Percentiles rank a stretch among this genome's conserved stretches.
Conservation (phyloP, 208 protist genomes). For the Leishmania aethiopica region DNA sequence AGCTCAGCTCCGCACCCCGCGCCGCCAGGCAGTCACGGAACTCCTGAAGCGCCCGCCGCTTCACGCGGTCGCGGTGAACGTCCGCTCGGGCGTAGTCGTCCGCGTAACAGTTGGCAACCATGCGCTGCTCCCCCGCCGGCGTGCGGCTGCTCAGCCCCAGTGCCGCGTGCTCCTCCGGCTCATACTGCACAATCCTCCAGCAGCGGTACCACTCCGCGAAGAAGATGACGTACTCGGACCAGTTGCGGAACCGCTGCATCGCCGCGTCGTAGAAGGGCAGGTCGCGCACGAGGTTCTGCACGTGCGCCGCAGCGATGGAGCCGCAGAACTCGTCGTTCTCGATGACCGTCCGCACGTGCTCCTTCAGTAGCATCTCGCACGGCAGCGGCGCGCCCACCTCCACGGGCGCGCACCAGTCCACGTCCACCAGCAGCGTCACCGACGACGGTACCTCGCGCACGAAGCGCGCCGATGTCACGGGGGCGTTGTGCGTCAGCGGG, state of each 20-base stretch:
- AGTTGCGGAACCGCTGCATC: conserved; percentile 62
- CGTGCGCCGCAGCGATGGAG: conserved; percentile 59
- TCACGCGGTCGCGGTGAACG: conserved; percentile 47
- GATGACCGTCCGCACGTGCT: conserved; percentile 65
- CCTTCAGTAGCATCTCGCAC: conserved; percentile 69
- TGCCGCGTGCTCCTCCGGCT: conserved; percentile 32
- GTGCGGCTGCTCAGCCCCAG: conserved; percentile 55
- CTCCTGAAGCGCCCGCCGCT: conserved; percentile 41
- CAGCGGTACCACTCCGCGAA: conserved; percentile 43
- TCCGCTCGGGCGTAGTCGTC: conserved; percentile 37
- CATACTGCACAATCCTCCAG: conserved; percentile 57
- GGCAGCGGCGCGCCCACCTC: conserved; percentile 37
- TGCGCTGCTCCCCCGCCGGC: conserved; percentile 45
- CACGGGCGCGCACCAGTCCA: conserved; percentile 34
- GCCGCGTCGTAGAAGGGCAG: conserved; percentile 61
- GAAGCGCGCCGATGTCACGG: conserved; percentile 46
- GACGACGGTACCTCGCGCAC: conserved; percentile 37
- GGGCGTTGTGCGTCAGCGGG: conserved; percentile 18
- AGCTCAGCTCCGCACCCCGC: background rate
- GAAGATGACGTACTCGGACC: conserved; percentile 51
- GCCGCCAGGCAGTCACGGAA: conserved; percentile 37
- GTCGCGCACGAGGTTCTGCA: conserved; percentile 74
- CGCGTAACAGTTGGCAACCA: conserved; percentile 53
- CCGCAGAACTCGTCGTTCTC: conserved; percentile 77
- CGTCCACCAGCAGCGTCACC: conserved; percentile 36